Base-by-base conservation (phyloP, 176 grass and related monocot species). In the Oryza glumipatula region DNA sequence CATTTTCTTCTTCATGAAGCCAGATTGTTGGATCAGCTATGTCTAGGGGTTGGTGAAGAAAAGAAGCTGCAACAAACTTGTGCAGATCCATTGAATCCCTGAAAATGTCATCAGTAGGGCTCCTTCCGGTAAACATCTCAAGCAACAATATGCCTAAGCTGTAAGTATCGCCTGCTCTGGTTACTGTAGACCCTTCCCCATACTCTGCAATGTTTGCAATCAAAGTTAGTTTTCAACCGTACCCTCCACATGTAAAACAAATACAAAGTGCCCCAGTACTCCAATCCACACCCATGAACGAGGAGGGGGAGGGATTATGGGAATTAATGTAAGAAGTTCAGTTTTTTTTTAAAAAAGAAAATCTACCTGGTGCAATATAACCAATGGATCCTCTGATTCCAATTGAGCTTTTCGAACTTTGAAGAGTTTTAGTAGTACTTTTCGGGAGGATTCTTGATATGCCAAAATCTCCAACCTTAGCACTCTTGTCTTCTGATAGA, bases 321-420 rank as follows among this genome's bases (percentile, higher is more conserved):
- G 38, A 39, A 39, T 36, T 36, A 36, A 36, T 36, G 35, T 36
- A 36, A 36, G 4, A 36, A 36, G 4, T 36, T 36, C 35, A 36
- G 35, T 36, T 36, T 36, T 36, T 35, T 36, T 36, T 36, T 39
- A 39, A 39, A 39, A 39, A 39, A 38, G 0, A 38, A 39, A 30
- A 19, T 32, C 72, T 84, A 84, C 89, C 85, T 88, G 85, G 89
- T 76, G 89, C 67, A 84, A 91, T 71, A 22, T 91, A 91, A 15
- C 89, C 74, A 6, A 88, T 88, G 74, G 89, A 61, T 15, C 89
- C 89, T 73, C 63, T 91, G 73, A 88, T 86, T 83, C 73, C 60
- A 24, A 88, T 26, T 10, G 89, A 80, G 35, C 56, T 80, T 11
- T 39, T 36, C 14, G 76, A 73, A 76, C 21, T 66, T 35, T 67